Evolutionary conservation across 73 alveolate species (phyloP), one percentile per base, ranked within the genome.

Genomic region (Symbiodinium natans): DNA sequence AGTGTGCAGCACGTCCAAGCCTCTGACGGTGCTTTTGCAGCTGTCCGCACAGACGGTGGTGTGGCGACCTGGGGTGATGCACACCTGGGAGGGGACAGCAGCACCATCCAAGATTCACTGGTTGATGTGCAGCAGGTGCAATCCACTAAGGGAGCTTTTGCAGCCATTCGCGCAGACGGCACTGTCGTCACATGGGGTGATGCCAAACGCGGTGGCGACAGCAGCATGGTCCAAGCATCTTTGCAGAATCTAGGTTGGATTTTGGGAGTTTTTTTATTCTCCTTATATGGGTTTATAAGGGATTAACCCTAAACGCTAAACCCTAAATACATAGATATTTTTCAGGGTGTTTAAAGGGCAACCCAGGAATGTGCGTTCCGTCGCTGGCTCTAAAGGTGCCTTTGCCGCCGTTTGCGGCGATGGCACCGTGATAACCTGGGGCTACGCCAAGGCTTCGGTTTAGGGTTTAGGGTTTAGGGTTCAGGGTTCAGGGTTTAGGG

Each of bases 61-160:
- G 93, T 85, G 82, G 93, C n/a, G 54, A 85, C 93, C 7, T 85
- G 93, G 93, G 93, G 93, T 10, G 93, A 85, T 85, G 52, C 93
- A 10, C 48, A 85, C 40, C 82, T 71, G 54, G 93, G 93, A 42
- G 93, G 93, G 15, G 93, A 85, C 39, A 43, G 93, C 82, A 43
- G 54, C 19, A 9, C 82, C 7, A 80, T 85, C 52, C 31, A 39
- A 74, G 15, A 39, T 2, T 43, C 48, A 31, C 56, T 85, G 82
- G 82, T 42, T 25, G 46, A 29, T 29, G 93, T 85, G 54, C 77
- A n/a, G 27, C 71, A 6, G 38, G 54, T 85, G 52, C 27, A 48
- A 29, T 71, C 93, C 10, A 43, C 93, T n/a, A 85, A 85, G 54
- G 93, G 93, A 48, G 93, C 93, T 15, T 85, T 85, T 19, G 93